A percentile compares a stretch with the other conserved stretches of the same genome.
These are phyloP conservation scores for Mucor saturninus DNA, from an alignment of 371 early-diverging fungal genomes.

Conservation along the genomic window DNA sequence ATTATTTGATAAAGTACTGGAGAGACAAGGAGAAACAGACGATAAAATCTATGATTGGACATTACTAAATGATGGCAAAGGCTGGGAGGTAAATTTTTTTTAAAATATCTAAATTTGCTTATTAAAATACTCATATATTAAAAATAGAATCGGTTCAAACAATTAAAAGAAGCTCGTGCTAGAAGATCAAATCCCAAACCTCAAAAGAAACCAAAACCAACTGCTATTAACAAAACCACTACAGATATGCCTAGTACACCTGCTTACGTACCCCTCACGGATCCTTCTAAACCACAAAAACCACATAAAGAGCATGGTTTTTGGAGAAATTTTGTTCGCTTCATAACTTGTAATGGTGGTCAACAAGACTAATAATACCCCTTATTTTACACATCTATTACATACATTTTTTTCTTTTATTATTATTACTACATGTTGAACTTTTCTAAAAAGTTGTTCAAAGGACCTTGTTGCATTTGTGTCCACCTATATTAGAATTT, in stretches of 20 bases:
- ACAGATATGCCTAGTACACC: constrained; percentile 21
- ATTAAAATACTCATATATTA: not conserved
- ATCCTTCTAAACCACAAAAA: constrained; percentile 8
- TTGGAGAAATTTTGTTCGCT: constrained; percentile 23
- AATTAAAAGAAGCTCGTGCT: constrained; percentile 29
- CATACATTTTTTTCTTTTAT: constrained; percentile 5
- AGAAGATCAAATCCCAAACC: constrained; percentile 31
- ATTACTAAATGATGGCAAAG: constrained; percentile 69
- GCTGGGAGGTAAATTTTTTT: constrained; percentile 56
- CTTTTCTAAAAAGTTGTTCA: constrained; percentile 38
- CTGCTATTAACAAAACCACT: constrained; percentile 3
- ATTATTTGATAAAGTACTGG: constrained; percentile 85
- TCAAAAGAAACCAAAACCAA: constrained; percentile 19
- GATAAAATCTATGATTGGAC: constrained; percentile 96
- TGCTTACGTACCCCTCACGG: constrained; percentile 26
- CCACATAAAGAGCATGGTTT: constrained; percentile 21
- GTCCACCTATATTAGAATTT: constrained; percentile 18
- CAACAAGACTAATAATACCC: constrained; percentile 18
- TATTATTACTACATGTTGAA: constrained; percentile 30
- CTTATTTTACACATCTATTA: constrained; percentile 1
- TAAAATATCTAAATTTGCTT: not conserved
- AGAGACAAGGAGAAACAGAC: constrained; percentile 72
- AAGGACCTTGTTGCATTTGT: constrained; percentile 37
- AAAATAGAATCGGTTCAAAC: constrained; percentile 28
- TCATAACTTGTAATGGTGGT: constrained; percentile 24